Evolutionary conservation across 73 alveolate species (phyloP), one percentile per base, ranked within the genome.

Genomic region (Symbiodinium natans): DNA sequence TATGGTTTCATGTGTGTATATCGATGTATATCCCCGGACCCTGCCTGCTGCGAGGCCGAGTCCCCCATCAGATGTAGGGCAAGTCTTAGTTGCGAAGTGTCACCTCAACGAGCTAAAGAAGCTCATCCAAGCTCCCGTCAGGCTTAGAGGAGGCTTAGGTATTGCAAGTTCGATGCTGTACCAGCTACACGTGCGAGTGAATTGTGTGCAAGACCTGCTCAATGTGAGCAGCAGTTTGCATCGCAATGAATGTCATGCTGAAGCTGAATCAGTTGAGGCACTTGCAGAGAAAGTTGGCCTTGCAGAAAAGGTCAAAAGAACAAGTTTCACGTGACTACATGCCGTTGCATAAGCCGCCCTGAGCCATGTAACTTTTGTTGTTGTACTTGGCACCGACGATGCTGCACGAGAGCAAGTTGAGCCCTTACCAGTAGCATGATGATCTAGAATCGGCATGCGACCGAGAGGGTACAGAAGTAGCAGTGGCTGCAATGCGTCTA

Each of bases 11-110:
- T n/a, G n/a, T n/a, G n/a, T n/a, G n/a, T n/a, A n/a, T n/a, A n/a
- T n/a, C n/a, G n/a, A n/a, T n/a, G n/a, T n/a, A n/a, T n/a, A n/a
- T n/a, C n/a, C n/a, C n/a, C n/a, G n/a, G n/a, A n/a, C n/a, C n/a
- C n/a, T n/a, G n/a, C n/a, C n/a, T n/a, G n/a, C n/a, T n/a, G n/a
- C 80, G 36, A 63, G 80, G 80, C 80, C 80, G 80, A 27, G 36
- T 23, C 38, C 80, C 19, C 36, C 40, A 63, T 9, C 80, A 63
- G 80, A 31, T 27, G 1, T 63, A 63, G 80, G 27, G 9, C 33
- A 29, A 63, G 11, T 29, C 36, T 29, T 23, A 19, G 80, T n/a
- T 29, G 80, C 38, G 34, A 13, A 23, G 80, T 63, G 36, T 63
- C 80, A 63, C 80, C 29, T 31, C 38, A 29, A 23, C 40, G 80